A percentile compares a stretch with the other conserved stretches of the same genome.
These are phyloP conservation scores for Aureoboletus auriporus DNA, from an alignment of 768 basidiomycete species.

Conservation along the genomic window DNA sequence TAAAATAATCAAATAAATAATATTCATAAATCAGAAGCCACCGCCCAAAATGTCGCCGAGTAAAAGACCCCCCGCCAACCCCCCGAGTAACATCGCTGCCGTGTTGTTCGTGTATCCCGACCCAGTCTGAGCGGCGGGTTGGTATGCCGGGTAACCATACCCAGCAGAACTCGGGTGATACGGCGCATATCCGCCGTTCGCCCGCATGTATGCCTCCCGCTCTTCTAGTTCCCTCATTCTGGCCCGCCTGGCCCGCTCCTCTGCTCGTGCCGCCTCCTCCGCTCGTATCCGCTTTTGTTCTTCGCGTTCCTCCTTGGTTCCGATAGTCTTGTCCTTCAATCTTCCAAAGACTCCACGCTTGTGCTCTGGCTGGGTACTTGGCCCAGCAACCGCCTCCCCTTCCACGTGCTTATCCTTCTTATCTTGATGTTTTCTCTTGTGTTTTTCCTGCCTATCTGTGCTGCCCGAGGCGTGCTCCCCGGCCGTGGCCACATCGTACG, in stretches of 20 bases:
- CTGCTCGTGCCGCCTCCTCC: slow-evolving; percentile 25
- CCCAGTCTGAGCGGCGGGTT: neutral
- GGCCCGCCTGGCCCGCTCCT: slow-evolving; percentile 16
- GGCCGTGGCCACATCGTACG: slow-evolving; percentile 20
- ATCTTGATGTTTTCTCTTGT: too few species aligned
- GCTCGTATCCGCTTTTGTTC: slow-evolving; percentile 33
- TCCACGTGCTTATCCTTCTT: too few species aligned
- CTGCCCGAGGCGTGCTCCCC: slow-evolving; percentile 30
- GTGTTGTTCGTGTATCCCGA: slow-evolving; percentile 2
- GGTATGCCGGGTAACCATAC: neutral
- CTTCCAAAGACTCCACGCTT: slow-evolving; percentile 56
- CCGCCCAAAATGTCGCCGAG: slow-evolving; percentile 43
- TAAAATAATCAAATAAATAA: slow-evolving; percentile 9
- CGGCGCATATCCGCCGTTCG: slow-evolving; percentile 29
- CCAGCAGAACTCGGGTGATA: slow-evolving; percentile 21
- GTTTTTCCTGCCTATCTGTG: neutral
- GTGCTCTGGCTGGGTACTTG: slow-evolving; percentile 15
- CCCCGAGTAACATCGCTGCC: slow-evolving; percentile 33
- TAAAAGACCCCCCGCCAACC: slow-evolving; percentile 47
- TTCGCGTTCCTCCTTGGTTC: slow-evolving; percentile 63
- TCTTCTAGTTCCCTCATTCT: slow-evolving; percentile 20
- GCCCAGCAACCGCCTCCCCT: neutral
- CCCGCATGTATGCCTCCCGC: slow-evolving; percentile 34
- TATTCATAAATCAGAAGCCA: slow-evolving; percentile 27
- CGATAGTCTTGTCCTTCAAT: slow-evolving; percentile 60